Conservation (phyloP, 192 early-diverging fungal species). For the Entomortierella lignicola region DNA sequence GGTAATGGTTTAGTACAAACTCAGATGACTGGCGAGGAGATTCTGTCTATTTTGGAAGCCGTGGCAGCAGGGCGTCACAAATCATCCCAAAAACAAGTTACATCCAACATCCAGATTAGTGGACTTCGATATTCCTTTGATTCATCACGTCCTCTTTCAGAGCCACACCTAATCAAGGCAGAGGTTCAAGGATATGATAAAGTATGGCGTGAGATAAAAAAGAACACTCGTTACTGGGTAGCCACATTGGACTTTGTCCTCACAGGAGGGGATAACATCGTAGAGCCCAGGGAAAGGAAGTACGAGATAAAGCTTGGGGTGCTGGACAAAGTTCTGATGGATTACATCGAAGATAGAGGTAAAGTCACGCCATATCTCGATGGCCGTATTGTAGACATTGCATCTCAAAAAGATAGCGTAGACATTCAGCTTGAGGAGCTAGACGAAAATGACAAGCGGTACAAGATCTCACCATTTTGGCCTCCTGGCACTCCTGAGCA, state of each 20-base stretch:
- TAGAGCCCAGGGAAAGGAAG: constrained; percentile 30
- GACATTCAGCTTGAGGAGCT: too few species aligned
- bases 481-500: constrained; percentile 37
- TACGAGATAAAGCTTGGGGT: constrained; percentile 16
- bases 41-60: constrained; percentile 64
- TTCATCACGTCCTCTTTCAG: constrained; percentile 21
- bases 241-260: constrained; percentile 70
- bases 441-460: not conserved
- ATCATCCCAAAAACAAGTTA: constrained; percentile 50
- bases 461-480: constrained; percentile 3
- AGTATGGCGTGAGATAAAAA: constrained; percentile 57
- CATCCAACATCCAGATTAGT: constrained; percentile 68
- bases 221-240: constrained; percentile 56
- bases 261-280: constrained; percentile 71
- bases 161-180: constrained; percentile 11
- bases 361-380: constrained; percentile 43
- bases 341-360: constrained; percentile 50
- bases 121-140: constrained; percentile 65
- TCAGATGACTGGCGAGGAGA: constrained; percentile 61
- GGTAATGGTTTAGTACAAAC: constrained; percentile 66
- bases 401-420: not conserved
- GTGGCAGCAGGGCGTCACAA: constrained; percentile 47
- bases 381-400: constrained; percentile 45
- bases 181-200: constrained; percentile 35
- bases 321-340: constrained; percentile 44